Base-by-base conservation (phyloP, 176 grass and related monocot species). In the Raddia guianensis region DNA sequence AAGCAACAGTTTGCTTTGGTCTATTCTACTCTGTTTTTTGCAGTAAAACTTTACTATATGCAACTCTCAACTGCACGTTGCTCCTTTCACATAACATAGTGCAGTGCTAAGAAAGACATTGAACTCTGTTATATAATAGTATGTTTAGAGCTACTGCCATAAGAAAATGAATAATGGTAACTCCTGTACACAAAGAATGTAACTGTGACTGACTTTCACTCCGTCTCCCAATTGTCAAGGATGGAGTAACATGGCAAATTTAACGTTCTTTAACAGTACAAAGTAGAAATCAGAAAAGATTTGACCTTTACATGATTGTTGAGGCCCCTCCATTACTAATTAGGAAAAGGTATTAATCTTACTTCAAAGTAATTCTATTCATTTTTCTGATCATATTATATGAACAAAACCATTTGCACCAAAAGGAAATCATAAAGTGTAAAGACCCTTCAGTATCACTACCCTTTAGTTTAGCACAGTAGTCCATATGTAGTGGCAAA, bases 61-160 rank as follows among this genome's bases (percentile, higher is more conserved):
- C 10, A 50, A 57, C 9, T 56, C 58, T 81, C 54, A 66, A 52
- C n/a, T 10, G 27, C 18, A 18, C 37, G 1, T 40, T 40, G 37
- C 37, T 40, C 37, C 37, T 48, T 64, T 53, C 66, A 34, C 48
- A n/a, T 67, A 63, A 34, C 20, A 49, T 21, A 68, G 9, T 50
- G 53, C 58, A 12, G 58, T 57, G 16, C 40, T 49, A 49, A 27
- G 9, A 50, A 42, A 44, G 33, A 66, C 7, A 52, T 51, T 6
- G 27, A 68, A 52, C 7, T 35, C 32, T 15, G 2, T 43, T 59
- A 10, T 61, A 48, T 80, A 4, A 47, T 12, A 71, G 27, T 50
- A 44, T 68, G 12, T 32, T 50, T 68, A 53, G 10, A 9, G 14
- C 80, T 74, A 43, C 61, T 80, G 69, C 52, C 67, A 65, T 52